Evolutionary conservation across 2,329 filamentous ascomycete species (phyloP), one percentile per base, ranked within the genome.

Genomic region (Pseudogymnoascus sp.): DNA sequence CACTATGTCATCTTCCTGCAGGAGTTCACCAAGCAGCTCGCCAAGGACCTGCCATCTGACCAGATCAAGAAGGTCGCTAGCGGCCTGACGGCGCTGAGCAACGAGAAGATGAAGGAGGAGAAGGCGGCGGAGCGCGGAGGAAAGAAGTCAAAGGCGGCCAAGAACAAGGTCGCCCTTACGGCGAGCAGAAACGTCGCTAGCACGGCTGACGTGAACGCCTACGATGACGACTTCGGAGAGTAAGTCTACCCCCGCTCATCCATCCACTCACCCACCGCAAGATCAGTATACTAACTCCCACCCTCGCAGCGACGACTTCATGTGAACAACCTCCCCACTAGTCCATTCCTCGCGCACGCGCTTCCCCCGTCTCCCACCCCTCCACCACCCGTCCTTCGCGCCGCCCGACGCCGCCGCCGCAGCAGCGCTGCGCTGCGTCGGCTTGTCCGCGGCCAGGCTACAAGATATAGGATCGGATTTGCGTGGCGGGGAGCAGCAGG

Each of bases 71-170:
- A 97, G 82, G 85, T 96, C 67, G 85, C 91, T 11, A 95, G 89
- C 74, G 83, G 84, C 4, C 77, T 99, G 70, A 96, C 92, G n/a
- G 88, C 92, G 4, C 82, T 96, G 61, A 84, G 90, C 73, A 99
- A 99, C 74, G 94, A 97, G 84, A 97, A 96, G 83, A 88, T 97
- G 88, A 95, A 92, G 80, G 92, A 97, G 75, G 94, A 99, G 83
- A 97, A 97, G 83, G 86, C 88, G 3, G 85, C 90, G 3, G 91
- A 96, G 67, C 97, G 96, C 81, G 87, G 90, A 60, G 90, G 88
- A 70, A 99, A 97, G 89, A 99, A 97, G 86, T 86, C 81, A 69
- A 97, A 97, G 84, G 92, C 92, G 4, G 89, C 90, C 64, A 97
- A 97, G 86, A 96, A 89, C 38, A 99, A 99, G 86, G 85, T 89